Evolutionary conservation across 768 basidiomycete species (phyloP).

Genomic region (Galerina marginata): DNA sequence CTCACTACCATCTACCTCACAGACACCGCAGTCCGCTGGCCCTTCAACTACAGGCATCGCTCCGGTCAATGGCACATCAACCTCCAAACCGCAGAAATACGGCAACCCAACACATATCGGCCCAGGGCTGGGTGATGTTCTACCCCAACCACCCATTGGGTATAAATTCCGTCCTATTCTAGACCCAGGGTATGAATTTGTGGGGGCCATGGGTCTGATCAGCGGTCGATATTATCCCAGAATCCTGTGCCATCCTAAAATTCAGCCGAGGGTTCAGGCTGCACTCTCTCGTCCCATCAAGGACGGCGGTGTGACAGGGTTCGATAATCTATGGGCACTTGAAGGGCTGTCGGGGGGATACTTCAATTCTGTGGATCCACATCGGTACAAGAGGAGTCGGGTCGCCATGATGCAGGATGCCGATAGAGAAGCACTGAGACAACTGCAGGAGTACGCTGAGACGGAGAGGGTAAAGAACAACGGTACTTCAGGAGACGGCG

Average conservation of each 20-base stretch:
- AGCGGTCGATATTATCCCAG: slow-evolving; percentile 84
- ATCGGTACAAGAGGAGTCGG: slow-evolving; percentile 56
- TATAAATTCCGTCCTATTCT: slow-evolving; percentile 76
- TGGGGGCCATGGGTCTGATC: slow-evolving; percentile 72
- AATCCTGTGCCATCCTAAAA: slow-evolving; percentile 67
- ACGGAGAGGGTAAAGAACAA: slow-evolving; percentile 31
- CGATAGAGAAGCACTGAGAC: slow-evolving; percentile 49
- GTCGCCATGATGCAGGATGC: slow-evolving; percentile 67
- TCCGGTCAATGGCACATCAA: not conserved
- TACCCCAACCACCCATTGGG: slow-evolving; percentile 67
- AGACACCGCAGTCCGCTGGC: not conserved
- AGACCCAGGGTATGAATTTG: slow-evolving; percentile 61
- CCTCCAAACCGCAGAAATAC: not conserved
- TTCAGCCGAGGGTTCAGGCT: slow-evolving; percentile 45
- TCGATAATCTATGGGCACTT: slow-evolving; percentile 68
- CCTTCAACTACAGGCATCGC: slow-evolving; percentile 6
- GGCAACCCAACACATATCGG: slow-evolving; percentile 5
- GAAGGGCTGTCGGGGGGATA: slow-evolving; percentile 74
- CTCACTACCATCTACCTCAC: slow-evolving; percentile 2
- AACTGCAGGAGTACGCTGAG: slow-evolving; percentile 47
- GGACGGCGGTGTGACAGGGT: slow-evolving; percentile 42
- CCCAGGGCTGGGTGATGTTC: slow-evolving; percentile 21
- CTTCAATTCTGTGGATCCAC: slow-evolving; percentile 74
- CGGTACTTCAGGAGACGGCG: slow-evolving; percentile 15
- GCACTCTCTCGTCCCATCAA: slow-evolving; percentile 42